Base-by-base conservation (phyloP, 805 yeast genomes). In the Pachysolen tannophilus region DNA sequence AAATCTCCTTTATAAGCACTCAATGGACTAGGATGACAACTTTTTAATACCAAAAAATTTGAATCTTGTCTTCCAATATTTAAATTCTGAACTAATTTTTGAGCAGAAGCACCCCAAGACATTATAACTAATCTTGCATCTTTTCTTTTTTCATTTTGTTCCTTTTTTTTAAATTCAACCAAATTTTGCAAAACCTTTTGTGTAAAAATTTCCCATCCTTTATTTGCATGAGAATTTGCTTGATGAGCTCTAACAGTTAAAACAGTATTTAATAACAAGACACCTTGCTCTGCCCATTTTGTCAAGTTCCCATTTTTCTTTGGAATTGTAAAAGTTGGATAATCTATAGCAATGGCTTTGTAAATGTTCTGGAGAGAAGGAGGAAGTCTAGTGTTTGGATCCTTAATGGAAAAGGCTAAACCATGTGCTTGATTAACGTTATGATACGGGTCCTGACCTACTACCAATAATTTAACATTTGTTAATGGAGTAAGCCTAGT, bases 391-490 rank as follows among this genome's bases (percentile, higher is more conserved):
- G 86, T 78, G 1, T 72, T 65, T 1, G 95, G 94, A 21, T 82
- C 81, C 37, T 75, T 68, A 1, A 92, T 97, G 15, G 94, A 82
- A 47, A 92, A 92, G 3, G 98, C 97, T 20, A 92, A 61, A 0
- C 98, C 98, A 51, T 92, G 98, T 0, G 98, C 98, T 56, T 92
- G 98, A 53, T 83, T 82, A 47, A 58, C 58, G 54, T 87, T 86
- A 56, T 92, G 98, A 54, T 92, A 92, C 1, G 98, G 98, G 54
- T 92, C 98, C 55, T 92, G 98, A 1, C 98, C 98, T 30, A 92
- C 62, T 9, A 92, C 71, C 1, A 92, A 69, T 19, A 90, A 92
- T 49, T 76, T 78, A 14, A 87, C 82, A 3, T 70, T 55, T 4
- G 74, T 62, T 15, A 90, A 61, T 0, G 95, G 95, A 0, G 97